Evolutionary conservation across 805 yeast species (phyloP), one percentile per base, ranked within the genome.

Genomic region (Barnettozyma siamensis): DNA sequence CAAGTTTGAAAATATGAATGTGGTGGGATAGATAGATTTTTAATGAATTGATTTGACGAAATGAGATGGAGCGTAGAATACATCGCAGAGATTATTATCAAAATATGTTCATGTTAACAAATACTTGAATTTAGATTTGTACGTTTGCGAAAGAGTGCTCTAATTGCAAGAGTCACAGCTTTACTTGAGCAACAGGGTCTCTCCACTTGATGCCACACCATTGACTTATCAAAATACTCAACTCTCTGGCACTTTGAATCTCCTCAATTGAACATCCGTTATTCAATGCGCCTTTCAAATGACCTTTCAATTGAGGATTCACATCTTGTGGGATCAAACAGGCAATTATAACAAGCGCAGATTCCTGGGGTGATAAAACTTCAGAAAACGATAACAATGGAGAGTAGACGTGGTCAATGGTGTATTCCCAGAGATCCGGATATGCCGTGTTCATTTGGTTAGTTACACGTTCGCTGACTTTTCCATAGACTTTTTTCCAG

Each of bases 261-360:
- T 83, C 83, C 38, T 80, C 84, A 23, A 59, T 54, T 9, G 83
- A 68, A 8, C 85, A 83, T 0, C 96, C 96, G 23, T 78, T 74
- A 54, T 87, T 88, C 37, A 80, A 46, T 0, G 96, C 96, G 0
- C 97, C 97, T 58, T 73, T 76, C 46, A 89, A 69, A 58, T 89
- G 97, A 0, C 97, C 97, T 62, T 87, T 85, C 49, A 89, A 69
- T 54, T 89, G 96, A 0, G 96, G 95, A 50, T 85, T 87, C 10
- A 89, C 96, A 60, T 89, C 95, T 57, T 87, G 96, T 1, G 97
- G 96, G 10, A 89, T 79, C 49, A 89, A 69, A 46, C 91, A 73
- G 1, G 94, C 80, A 15, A 89, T 75, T 2, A 89, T 77, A 26
- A 87, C 80, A 44, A 87, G 57, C 26, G 91, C 79, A 2, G 96